phyloP scores from a whole-genome alignment of 106 monocot species.

The Platanthera zijinensis region DNA sequence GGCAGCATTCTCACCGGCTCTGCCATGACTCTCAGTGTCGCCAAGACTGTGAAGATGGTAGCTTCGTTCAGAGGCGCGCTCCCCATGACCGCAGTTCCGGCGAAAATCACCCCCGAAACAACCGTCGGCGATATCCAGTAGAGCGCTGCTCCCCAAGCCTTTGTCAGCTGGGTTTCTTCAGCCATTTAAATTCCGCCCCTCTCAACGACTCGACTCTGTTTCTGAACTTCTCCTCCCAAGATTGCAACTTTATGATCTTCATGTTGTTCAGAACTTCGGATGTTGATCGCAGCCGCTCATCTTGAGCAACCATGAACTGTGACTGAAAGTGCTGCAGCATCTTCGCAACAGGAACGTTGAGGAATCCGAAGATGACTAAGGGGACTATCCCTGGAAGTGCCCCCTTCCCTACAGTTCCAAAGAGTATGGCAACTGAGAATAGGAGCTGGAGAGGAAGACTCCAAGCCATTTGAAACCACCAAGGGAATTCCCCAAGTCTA shows the following conservation, averaged over 20 bases:
- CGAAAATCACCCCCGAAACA: constrained; percentile 48
- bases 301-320: constrained; percentile 60
- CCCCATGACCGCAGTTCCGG: constrained; percentile 21
- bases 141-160: constrained; percentile 46
- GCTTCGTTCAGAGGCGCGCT: constrained; percentile 51
- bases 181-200: constrained; percentile 55
- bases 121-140: constrained; percentile 73
- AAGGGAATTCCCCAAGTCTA: constrained; percentile 62
- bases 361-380: constrained; percentile 30
- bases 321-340: constrained; percentile 43
- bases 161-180: constrained; percentile 47
- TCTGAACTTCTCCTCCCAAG: constrained; percentile 69
- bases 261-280: constrained; percentile 58
- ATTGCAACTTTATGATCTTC: constrained; percentile 75
- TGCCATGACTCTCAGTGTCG: constrained; percentile 48
- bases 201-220: constrained; percentile 26
- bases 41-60: constrained; percentile 60
- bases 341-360: constrained; percentile 67
- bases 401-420: constrained; percentile 39
- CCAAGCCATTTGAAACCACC: constrained; percentile 77
- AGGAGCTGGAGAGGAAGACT: constrained; percentile 43
- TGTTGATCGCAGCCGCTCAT: constrained; percentile 50
- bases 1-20: constrained; percentile 62
- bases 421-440: constrained; percentile 35
- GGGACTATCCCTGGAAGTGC: constrained; percentile 46